Percentiles rank a stretch among this genome's conserved stretches.
Evolutionary conservation across 441 rosid species (phyloP).

Genomic region (Erysimum cheiri): DNA sequence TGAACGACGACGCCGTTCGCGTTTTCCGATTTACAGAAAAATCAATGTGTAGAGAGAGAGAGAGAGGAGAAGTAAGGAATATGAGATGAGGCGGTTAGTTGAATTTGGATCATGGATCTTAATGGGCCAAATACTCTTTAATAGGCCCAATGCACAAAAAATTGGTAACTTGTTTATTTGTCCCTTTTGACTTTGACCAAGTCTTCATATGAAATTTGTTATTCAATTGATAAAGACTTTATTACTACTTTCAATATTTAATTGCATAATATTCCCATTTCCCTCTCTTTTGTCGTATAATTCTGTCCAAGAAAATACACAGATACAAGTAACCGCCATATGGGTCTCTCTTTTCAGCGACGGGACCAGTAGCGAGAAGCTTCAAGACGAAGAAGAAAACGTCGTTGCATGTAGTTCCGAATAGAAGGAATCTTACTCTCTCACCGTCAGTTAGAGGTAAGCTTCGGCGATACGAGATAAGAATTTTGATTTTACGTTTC

Average conservation of each 20-base stretch:
- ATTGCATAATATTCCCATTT: conserved; percentile 14
- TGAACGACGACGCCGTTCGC: background rate
- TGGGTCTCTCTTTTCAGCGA: conserved; percentile 3
- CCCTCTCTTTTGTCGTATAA: conserved; percentile 27
- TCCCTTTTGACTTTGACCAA: conserved; percentile 28
- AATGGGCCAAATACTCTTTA: conserved; percentile 12
- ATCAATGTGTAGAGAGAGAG: background rate
- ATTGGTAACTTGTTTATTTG: conserved; percentile 2
- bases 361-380: conserved; percentile 13
- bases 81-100: background rate
- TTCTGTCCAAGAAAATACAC: background rate
- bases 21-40: background rate
- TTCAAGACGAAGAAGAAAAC: background rate
- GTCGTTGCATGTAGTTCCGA: background rate
- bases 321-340: conserved; percentile 23
- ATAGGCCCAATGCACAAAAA: no score
- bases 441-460: background rate
- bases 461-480: background rate
- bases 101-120: background rate
- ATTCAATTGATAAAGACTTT: background rate
- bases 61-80: background rate
- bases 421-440: background rate
- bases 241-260: background rate
- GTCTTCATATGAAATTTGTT: background rate
- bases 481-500: conserved; percentile 15